These are phyloP conservation scores for Brassica incana DNA, from an alignment of 345 rosid species.

Conservation along the genomic window DNA sequence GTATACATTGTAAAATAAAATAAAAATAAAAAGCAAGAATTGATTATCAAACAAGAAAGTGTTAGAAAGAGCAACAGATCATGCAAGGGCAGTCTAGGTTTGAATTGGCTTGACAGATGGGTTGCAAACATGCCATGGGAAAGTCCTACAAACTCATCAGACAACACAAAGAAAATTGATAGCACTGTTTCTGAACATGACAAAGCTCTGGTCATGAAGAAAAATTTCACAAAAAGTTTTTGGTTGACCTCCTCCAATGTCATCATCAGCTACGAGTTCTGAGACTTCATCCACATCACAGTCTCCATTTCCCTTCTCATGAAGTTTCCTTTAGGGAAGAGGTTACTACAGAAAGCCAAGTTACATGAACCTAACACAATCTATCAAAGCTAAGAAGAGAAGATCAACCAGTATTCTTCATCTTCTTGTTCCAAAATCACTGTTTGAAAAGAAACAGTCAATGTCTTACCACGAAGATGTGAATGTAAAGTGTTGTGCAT, in stretches of 20 bases:
- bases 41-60: slow-evolving; percentile 38
- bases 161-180: slow-evolving; percentile 14
- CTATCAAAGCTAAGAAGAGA: slow-evolving; percentile 70
- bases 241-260: slow-evolving; percentile 53
- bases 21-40: background rate
- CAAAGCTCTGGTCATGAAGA: slow-evolving; percentile 60
- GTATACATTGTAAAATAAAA: too few species aligned
- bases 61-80: slow-evolving; percentile 44
- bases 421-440: slow-evolving; percentile 34
- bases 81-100: slow-evolving; percentile 51
- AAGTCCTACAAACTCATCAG: background rate
- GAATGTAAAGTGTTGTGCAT: slow-evolving; percentile 50
- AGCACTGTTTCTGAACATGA: slow-evolving; percentile 43
- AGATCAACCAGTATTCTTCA: slow-evolving; percentile 33
- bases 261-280: slow-evolving; percentile 59
- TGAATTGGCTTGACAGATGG: slow-evolving; percentile 84
- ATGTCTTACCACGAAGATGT: slow-evolving; percentile 52
- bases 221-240: slow-evolving; percentile 48
- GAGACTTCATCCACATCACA: slow-evolving; percentile 60
- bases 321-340: slow-evolving; percentile 49
- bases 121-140: slow-evolving; percentile 83
- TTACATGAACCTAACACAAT: slow-evolving; percentile 74
- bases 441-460: slow-evolving; percentile 43
- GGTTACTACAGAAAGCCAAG: slow-evolving; percentile 56
- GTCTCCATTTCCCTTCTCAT: slow-evolving; percentile 47